Evolutionary conservation across 2,329 filamentous ascomycete genomes (phyloP), one percentile per base, ranked within the genome.

Genomic region (Sarocladium oryzae): DNA sequence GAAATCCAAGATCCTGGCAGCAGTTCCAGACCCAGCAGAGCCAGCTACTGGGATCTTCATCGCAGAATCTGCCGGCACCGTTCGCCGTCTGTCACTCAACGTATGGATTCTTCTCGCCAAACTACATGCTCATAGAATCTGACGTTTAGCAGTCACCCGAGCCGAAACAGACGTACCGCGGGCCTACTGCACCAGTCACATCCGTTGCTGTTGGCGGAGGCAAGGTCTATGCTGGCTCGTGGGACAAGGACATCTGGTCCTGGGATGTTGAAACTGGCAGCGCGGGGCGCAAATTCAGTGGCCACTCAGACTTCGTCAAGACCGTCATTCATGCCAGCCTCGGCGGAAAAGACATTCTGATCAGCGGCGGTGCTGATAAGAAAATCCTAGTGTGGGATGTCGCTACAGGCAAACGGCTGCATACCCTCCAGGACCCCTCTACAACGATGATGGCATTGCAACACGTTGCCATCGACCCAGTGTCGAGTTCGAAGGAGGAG

Each of bases 231-330:
- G 89, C 89, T 21, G 92, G 91, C 30, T 93, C 85, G 53, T 99
- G 93, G 93, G 92, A 99, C 70, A 96, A 95, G 70, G 78, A 82
- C 18, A 79, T 97, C 53, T 96, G 90, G 84, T 87, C 86, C 28
- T 96, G 89, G 87, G 77, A 88, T 60, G 71, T 85, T 28, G 71
- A 76, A 16, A 81, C 81, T 3, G 74, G 73, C 38, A 65, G 73
- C 26, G 69, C 72, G 1, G 73, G 72, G n/a, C 76, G 72, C 55
- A 83, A 76, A 56, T 90, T 84, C 58, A 77, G 78, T 53, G 90
- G 89, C 4, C 92, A 97, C 66, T 75, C 79, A 2, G 93, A 99
- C 69, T 99, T 99, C 63, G 87, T 99, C 60, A 96, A 96, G 69
- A 77, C 86, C 3, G 71, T 97, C 2, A 69, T 86, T 13, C 82